phyloP scores from a whole-genome alignment of 148 eudicot genomes.

The Silene uniflora region DNA sequence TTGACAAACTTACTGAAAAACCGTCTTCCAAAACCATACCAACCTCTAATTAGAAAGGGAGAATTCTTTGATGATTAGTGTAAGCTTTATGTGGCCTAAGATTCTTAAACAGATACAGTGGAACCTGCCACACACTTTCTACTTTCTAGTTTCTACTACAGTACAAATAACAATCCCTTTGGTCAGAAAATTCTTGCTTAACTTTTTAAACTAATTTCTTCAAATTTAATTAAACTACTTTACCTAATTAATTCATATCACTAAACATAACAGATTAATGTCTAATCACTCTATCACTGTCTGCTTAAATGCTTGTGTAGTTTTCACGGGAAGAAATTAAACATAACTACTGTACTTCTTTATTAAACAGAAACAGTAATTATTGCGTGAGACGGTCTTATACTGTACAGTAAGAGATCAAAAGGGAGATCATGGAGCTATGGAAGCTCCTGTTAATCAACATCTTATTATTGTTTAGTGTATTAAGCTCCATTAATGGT shows the following conservation, averaged over 20 bases:
- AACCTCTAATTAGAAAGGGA: too few species aligned
- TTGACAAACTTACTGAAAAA: too few species aligned
- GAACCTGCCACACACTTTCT: background rate
- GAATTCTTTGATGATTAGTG: background rate
- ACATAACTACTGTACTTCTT: background rate
- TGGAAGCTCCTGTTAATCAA: conserved; percentile 34
- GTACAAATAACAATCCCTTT: background rate
- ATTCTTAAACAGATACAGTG: background rate
- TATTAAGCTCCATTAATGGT: conserved; percentile 37
- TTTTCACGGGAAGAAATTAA: conserved; percentile 14
- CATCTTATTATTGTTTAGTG: conserved; percentile 32
- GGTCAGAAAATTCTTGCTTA: background rate
- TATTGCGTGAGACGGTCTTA: too few species aligned
- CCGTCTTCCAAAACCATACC: too few species aligned
- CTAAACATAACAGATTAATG: background rate
- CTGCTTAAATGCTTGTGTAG: conserved; percentile 13
- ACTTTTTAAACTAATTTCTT: background rate
- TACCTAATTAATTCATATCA: background rate
- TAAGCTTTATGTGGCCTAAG: background rate
- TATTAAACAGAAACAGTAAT: background rate
- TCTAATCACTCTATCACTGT: conserved; percentile 19
- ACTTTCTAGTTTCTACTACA: background rate
- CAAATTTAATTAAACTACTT: background rate
- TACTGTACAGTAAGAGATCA: too few species aligned
- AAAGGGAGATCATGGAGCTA: conserved; percentile 26